Percentiles rank a stretch among this genome's conserved stretches.
These are phyloP conservation scores for Dalechampia spathulata DNA, from an alignment of 441 rosid species.

Conservation along the genomic window DNA sequence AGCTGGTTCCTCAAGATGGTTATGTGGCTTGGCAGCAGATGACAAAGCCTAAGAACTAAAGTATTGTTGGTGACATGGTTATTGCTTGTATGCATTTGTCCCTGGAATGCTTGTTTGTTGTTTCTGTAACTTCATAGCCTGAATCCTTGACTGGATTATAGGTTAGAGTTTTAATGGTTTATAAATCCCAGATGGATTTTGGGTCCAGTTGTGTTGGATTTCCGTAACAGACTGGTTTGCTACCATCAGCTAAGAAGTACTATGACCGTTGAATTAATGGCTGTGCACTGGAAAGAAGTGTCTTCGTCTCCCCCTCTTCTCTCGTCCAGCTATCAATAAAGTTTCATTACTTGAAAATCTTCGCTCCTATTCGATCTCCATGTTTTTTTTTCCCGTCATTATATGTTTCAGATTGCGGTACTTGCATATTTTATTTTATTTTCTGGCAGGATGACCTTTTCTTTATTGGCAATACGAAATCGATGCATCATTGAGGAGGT, in stretches of 20 bases:
- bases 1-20: conserved; percentile 9
- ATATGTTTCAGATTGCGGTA: no score
- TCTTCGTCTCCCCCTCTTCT: not conserved
- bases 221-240: conserved; percentile 20
- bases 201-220: conserved; percentile 25
- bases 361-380: not conserved
- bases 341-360: not conserved
- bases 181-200: conserved; percentile 19
- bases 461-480: no score
- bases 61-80: conserved; percentile 21
- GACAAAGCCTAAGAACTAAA: conserved; percentile 14
- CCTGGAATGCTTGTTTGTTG: conserved; percentile 26
- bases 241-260: conserved; percentile 15
- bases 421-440: no score
- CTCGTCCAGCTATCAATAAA: conserved; percentile 11
- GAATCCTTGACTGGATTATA: conserved; percentile 24
- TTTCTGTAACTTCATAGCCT: conserved; percentile 24
- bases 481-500: no score
- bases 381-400: not conserved
- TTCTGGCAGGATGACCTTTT: no score
- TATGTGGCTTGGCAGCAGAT: conserved; percentile 10
- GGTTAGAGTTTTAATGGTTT: conserved; percentile 20
- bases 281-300: conserved; percentile 15
- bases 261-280: conserved; percentile 19
- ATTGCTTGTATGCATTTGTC: conserved; percentile 26